These are phyloP conservation scores for Marsdenia floribunda DNA, from an alignment of 257 asterid species.

Conservation along the genomic window DNA sequence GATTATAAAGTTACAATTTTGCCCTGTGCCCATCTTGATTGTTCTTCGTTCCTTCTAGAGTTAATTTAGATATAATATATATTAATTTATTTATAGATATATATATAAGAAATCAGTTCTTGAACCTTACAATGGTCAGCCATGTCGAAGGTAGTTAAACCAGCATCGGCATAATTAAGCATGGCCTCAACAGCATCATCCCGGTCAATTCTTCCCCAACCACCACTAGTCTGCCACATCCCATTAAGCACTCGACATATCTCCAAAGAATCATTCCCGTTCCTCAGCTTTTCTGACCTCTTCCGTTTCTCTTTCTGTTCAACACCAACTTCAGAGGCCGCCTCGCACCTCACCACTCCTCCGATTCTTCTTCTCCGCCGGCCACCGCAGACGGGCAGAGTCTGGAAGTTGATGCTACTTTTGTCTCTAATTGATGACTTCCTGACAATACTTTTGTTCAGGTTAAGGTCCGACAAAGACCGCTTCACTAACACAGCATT, in stretches of 20 bases:
- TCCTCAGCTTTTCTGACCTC: constrained; percentile 41
- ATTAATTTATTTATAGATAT: constrained; percentile 20
- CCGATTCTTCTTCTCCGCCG: not conserved
- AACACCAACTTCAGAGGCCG: constrained; percentile 39
- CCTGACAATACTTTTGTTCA: not conserved
- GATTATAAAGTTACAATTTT: not conserved
- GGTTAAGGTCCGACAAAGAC: not conserved
- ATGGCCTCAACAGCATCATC: constrained; percentile 89
- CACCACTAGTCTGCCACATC: constrained; percentile 99
- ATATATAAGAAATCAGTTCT: constrained; percentile 10
- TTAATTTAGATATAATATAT: not conserved
- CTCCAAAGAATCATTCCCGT: constrained; percentile 67
- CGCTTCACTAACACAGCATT: constrained; percentile 1
- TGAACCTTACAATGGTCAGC: constrained; percentile 77
- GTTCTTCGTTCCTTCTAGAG: not conserved
- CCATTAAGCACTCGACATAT: constrained; percentile 88
- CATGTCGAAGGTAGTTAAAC: constrained; percentile 96
- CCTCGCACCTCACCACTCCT: constrained; percentile 45
- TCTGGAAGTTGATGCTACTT: not conserved
- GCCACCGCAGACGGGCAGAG: not conserved
- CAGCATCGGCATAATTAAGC: constrained; percentile 81
- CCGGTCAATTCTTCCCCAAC: constrained; percentile 91
- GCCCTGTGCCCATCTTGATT: not conserved
- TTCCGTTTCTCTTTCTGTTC: constrained; percentile 42
- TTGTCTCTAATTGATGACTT: not conserved